phyloP scores from a whole-genome alignment of 2,329 filamentous ascomycete species.

The Microdochium bolleyi region DNA sequence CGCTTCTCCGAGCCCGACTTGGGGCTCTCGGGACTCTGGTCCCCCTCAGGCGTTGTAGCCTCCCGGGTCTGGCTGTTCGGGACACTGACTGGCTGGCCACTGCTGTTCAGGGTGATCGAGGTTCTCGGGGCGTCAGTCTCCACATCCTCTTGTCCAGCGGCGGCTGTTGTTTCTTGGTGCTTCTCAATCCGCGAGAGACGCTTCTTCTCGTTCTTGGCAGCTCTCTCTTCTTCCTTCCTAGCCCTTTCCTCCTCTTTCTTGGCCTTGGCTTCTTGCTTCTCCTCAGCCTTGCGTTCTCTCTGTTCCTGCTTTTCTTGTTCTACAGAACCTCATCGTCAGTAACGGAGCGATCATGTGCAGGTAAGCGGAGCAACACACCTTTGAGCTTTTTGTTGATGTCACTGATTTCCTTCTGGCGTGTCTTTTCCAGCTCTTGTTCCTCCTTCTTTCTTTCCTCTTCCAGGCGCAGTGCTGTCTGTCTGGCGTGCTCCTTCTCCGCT shows the following conservation, averaged over 20 bases:
- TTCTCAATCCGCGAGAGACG: slow-evolving; percentile 42
- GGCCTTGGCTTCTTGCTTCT: slow-evolving; percentile 31
- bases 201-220: slow-evolving; percentile 45
- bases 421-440: slow-evolving; percentile 41
- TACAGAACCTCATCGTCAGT: slow-evolving; percentile 9
- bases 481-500: slow-evolving; percentile 63
- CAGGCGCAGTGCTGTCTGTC: slow-evolving; percentile 52
- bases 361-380: slow-evolving; percentile 35
- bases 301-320: slow-evolving; percentile 40
- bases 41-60: slow-evolving; percentile 7
- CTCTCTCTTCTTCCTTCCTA: slow-evolving; percentile 44
- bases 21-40: slow-evolving; percentile 9
- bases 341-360: not conserved
- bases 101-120: not conserved
- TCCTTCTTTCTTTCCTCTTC: slow-evolving; percentile 60
- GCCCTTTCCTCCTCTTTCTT: slow-evolving; percentile 24
- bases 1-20: slow-evolving; percentile 22
- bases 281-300: slow-evolving; percentile 35
- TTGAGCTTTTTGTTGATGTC: slow-evolving; percentile 47
- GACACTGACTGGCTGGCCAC: not conserved
- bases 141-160: slow-evolving; percentile 4
- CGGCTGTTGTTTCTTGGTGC: slow-evolving; percentile 33
- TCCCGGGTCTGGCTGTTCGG: slow-evolving; percentile 5
- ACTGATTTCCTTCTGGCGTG: slow-evolving; percentile 43
- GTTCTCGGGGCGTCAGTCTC: slow-evolving; percentile 2